phyloP scores from a whole-genome alignment of 83 land plant genomes.

The Isoetes engelmannii region DNA sequence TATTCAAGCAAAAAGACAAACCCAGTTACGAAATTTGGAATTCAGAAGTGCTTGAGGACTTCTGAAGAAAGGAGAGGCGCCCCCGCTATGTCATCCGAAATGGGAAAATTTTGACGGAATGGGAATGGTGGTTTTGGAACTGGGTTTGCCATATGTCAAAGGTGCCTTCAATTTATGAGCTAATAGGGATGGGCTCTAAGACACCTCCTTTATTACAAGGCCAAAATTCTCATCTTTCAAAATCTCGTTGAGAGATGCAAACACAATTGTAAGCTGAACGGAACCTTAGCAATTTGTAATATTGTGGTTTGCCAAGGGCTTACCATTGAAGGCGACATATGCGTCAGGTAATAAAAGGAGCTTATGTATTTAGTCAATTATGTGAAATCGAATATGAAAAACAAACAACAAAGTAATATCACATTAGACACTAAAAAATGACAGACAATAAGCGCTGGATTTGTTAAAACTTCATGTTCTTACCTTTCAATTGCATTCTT shows the following conservation, averaged over 20 bases:
- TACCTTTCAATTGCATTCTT: conserved; percentile 68
- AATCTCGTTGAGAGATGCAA: conserved; percentile 74
- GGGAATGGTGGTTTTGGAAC: too few relatives aligned
- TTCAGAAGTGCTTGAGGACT: too few relatives aligned
- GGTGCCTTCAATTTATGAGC: too few relatives aligned
- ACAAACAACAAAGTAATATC: background rate
- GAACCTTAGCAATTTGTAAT: conserved; percentile 90
- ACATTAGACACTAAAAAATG: too few relatives aligned
- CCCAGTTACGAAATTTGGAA: too few relatives aligned
- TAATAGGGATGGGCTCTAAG: too few relatives aligned
- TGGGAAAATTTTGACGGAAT: too few relatives aligned
- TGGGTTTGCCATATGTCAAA: too few relatives aligned
- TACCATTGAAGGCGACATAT: conserved; percentile 81
- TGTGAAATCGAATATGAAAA: conserved; percentile 5
- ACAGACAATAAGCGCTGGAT: conserved; percentile 95
- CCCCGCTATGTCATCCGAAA: too few relatives aligned
- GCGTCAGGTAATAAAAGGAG: conserved; percentile 74
- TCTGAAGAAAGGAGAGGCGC: too few relatives aligned
- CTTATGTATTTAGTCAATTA: conserved; percentile 66
- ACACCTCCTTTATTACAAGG: conserved; percentile 78
- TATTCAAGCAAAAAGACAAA: too few relatives aligned
- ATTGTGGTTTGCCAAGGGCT: conserved; percentile 63
- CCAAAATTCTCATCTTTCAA: conserved; percentile 62
- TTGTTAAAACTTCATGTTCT: conserved; percentile 80
- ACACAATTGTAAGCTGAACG: conserved; percentile 86